Percentiles rank a stretch among this genome's conserved stretches.
Conservation (phyloP, 2,329 filamentous ascomycete genomes). For the Sphaerulina vaccinii region DNA sequence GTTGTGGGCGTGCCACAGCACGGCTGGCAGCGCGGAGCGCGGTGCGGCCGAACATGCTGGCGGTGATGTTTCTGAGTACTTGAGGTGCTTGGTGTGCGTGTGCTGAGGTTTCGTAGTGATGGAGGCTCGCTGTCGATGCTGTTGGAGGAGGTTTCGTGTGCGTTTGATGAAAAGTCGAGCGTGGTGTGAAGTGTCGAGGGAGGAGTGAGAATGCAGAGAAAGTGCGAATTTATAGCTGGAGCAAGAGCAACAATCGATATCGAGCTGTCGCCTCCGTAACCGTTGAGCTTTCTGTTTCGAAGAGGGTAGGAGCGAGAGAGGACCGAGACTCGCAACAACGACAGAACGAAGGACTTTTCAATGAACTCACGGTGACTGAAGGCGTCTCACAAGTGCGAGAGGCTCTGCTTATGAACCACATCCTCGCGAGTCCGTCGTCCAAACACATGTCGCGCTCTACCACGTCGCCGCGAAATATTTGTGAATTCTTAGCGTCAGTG, state of each 20-base stretch:
- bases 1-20: constrained; percentile 17
- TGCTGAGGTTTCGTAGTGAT: not conserved
- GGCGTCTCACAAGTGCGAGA: not conserved
- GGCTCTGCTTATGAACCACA: not conserved
- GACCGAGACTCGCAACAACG: no score
- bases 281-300: no score
- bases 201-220: not conserved
- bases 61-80: not conserved
- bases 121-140: not conserved
- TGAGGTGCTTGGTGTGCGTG: not conserved
- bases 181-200: not conserved
- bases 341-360: not conserved
- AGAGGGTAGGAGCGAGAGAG: no score
- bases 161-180: no score
- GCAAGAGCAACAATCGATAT: not conserved
- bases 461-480: not conserved
- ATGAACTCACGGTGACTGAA: not conserved
- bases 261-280: no score
- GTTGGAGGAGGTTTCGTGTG: no score
- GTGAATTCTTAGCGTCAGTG: not conserved
- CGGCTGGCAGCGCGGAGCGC: constrained; percentile 21
- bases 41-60: constrained; percentile 26
- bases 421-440: not conserved
- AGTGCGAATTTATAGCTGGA: not conserved
- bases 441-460: not conserved